Evolutionary conservation across 2,329 filamentous ascomycete genomes (phyloP), one percentile per base, ranked within the genome.

Genomic region (Rhinocladiella mackenziei): DNA sequence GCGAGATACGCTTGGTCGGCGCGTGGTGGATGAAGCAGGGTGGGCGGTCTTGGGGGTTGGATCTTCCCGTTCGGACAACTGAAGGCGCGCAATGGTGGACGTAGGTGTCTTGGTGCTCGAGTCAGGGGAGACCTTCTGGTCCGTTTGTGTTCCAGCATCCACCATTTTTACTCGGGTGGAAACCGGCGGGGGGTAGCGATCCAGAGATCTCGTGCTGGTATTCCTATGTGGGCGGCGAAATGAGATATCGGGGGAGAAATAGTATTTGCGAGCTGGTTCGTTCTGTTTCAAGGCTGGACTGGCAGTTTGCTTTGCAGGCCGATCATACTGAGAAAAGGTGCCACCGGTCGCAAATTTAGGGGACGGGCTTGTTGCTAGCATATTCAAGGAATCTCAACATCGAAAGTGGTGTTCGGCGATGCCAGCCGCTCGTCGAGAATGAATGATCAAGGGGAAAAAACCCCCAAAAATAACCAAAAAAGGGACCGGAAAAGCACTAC

Each of bases 141-240:
- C 39, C 20, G 48, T 54, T 60, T 78, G 75, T 25, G 75, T 78
- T 46, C 65, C 69, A 23, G 66, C 67, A 65, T 77, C 72, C 45
- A 67, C 66, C 62, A 70, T 72, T 48, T 45, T 51, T 22, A 29
- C 28, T 31, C 43, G 39, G 20, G 43, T 37, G 7, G 15, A 39
- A 26, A 38, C 18, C 4, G 36, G 33, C 5, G 40, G 35, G n/a
- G 34, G 48, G 39, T 50, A 46, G n/a, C 50, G 48, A 26, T 54
- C 51, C 14, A 54, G 45, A 13, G 51, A 54, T 33, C 42, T 37
- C 7, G 45, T 47, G 35, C 52, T 55, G 4, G 43, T 14, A 17
- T 39, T 40, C 29, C 49, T 46, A 31, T 25, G 43, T 14, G 36
- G 32, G 18, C 39, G 44, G 13, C 33, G 38, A 17, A 30, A 33